Evolutionary conservation across 495 filamentous ascomycete species (phyloP), one percentile per base, ranked within the genome.

Genomic region (Mytilinidion resinicola): DNA sequence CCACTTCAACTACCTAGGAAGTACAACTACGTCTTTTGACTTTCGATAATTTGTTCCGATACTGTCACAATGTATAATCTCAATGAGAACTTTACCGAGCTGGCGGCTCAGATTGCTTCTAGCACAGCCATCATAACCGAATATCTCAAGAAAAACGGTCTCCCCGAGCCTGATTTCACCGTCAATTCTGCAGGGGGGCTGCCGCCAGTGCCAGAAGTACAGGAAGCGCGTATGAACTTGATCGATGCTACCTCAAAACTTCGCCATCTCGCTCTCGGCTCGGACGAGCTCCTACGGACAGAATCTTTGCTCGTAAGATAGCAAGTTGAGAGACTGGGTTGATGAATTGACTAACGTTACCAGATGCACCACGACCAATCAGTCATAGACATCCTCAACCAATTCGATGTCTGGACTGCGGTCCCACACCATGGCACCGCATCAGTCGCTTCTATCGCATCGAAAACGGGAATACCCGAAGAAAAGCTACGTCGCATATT

Each of bases 341-440:
- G 6, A 30, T 30, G 6, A 30, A 30, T 6, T 30, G 25, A 30
- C 25, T 30, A 30, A 30, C 25, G 6, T 30, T 30, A n/a, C n/a
- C n/a, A 63, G 61, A 52, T 47, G 17, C 41, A 39, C 1, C 61
- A 57, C 19, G 61, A 64, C 54, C 37, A 39, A 11, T 51, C 56
- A 35, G 47, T 48, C 15, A 51, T 64, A 20, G 53, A 60, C 21
- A 36, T 60, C 15, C 21, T 64, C 4, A 64, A 61, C 41, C 38
- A 61, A 37, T 65, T 61, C 54, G 33, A 65, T 44, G 59, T 65
- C 55, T 61, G 57, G 57, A 4, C 35, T 15, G 53, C 62, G 14
- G 62, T 65, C 4, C 58, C 62, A 11, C 58, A 58, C 4, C 14
- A 54, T 14, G 50, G 55, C 4, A 43, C 53, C 1, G 55, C 59